These are phyloP conservation scores for Salinomyces thailandicus DNA, from an alignment of 2,329 filamentous ascomycete species.

Conservation along the genomic window DNA sequence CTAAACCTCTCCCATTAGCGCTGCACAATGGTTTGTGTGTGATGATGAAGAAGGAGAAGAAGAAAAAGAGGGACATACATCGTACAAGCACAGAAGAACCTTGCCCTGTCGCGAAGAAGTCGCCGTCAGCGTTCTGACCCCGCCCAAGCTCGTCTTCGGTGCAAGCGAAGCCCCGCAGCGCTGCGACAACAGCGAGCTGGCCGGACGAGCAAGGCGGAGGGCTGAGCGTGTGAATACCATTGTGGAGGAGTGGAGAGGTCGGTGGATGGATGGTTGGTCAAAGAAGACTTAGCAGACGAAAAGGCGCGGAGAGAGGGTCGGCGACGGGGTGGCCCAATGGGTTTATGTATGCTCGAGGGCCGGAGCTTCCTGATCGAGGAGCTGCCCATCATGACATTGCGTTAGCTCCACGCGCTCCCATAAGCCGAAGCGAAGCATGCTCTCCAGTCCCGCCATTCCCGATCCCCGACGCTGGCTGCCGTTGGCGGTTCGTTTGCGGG, in stretches of 20 bases:
- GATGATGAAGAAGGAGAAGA: constrained; percentile 2
- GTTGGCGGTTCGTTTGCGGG: neutral
- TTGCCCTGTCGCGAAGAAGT: constrained; percentile 73
- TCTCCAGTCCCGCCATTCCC: neutral
- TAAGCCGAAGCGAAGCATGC: constrained; percentile 1
- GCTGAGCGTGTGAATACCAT: constrained; percentile 54
- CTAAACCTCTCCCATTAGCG: constrained; percentile 28
- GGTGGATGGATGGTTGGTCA: neutral
- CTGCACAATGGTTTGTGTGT: too few relatives aligned
- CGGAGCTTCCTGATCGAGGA: constrained; percentile 4
- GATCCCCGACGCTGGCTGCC: too few relatives aligned
- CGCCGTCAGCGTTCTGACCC: constrained; percentile 53
- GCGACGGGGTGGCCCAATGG: too few relatives aligned
- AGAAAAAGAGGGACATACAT: constrained; percentile 55
- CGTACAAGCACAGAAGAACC: constrained; percentile 88
- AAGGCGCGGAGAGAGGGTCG: neutral
- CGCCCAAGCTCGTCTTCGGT: constrained; percentile 29
- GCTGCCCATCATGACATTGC: constrained; percentile 7
- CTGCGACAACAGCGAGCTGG: constrained; percentile 39
- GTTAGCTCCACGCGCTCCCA: constrained; percentile 5
- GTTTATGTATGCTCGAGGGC: constrained; percentile 7
- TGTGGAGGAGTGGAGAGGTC: constrained; percentile 26
- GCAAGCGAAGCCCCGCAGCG: constrained; percentile 33
- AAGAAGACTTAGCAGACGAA: neutral
- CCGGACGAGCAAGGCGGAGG: constrained; percentile 47